Evolutionary conservation across 2,329 filamentous ascomycete genomes (phyloP).

Genomic region (Juglanconis oblonga): DNA sequence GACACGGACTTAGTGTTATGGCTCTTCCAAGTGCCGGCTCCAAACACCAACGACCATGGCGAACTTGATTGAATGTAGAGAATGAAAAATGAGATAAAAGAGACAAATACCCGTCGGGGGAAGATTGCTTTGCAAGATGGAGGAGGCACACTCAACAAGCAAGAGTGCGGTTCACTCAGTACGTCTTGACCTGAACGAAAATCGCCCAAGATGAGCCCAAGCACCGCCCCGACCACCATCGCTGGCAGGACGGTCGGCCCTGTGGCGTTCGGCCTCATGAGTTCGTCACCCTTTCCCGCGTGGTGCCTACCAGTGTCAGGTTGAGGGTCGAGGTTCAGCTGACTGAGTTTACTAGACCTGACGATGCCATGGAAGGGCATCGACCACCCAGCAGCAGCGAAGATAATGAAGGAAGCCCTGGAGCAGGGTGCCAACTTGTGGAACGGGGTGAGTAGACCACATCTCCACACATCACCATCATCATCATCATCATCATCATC

Average conservation of each 20-base stretch:
- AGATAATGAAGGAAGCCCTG: constrained; percentile 33
- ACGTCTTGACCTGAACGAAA: neutral
- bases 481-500: neutral
- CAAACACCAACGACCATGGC: too few relatives aligned
- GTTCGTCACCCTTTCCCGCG: constrained; percentile 27
- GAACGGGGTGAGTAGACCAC: constrained; percentile 46
- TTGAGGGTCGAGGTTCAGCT: neutral
- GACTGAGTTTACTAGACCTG: neutral
- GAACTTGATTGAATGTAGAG: too few relatives aligned
- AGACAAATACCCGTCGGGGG: too few relatives aligned
- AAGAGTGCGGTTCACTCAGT: neutral
- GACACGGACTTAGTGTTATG: too few relatives aligned
- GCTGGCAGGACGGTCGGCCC: constrained; percentile 1
- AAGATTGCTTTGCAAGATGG: neutral
- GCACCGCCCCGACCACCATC: neutral
- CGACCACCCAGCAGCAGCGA: neutral
- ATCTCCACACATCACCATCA: neutral
- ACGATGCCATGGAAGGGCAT: constrained; percentile 1
- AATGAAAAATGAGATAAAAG: too few relatives aligned
- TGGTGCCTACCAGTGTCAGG: neutral
- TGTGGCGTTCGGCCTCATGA: constrained; percentile 30
- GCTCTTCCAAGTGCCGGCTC: too few relatives aligned
- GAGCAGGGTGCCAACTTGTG: constrained; percentile 46
- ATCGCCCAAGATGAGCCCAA: neutral
- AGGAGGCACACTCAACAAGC: neutral